Evolutionary conservation across 2,329 filamentous ascomycete species (phyloP), one percentile per base, ranked within the genome.

Genomic region (Paramyrothecium sp.): DNA sequence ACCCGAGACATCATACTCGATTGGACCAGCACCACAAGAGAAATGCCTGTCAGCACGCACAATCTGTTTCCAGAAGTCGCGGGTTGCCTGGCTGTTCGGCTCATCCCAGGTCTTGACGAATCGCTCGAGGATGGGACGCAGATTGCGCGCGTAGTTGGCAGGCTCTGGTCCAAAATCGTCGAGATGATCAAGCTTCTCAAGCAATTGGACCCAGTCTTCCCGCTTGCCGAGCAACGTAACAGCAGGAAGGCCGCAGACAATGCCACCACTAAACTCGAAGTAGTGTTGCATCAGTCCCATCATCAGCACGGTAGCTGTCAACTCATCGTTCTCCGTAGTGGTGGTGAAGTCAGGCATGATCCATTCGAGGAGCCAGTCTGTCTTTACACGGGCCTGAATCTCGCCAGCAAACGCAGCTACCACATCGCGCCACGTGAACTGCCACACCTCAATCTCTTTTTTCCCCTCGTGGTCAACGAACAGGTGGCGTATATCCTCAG

Each of bases 391-490:
- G 33, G 67, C 56, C 59, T 77, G 72, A 7, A 78, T 78, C 60
- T 77, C 71, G 3, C 72, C 60, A 5, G 79, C 75, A 56, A 80
- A 71, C 2, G 61, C 60, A 2, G 54, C 56, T 1, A 72, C 57
- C 10, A 74, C 62, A 1, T 60, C 54, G 3, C 60, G 59, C 70
- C 70, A 73, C 0, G 60, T 61, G 2, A 58, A 49, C 0, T 60
- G 63, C 16, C 58, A 54, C 1, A 74, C 69, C 1, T 61, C 51
- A 21, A 84, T 75, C 22, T 76, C 70, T 56, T 79, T 67, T 57
- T 76, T 70, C 0, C 73, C 78, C 12, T 72, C 56, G 54, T 81
- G 78, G 7, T 72, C 61, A 8, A 83, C 80, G 59, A 83, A 83
- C 16, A 76, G 55, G 5, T 69, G 63, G 2, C 79, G 70, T 1